phyloP scores from a whole-genome alignment of 176 grass and related monocot species.

The Bromus sterilis region DNA sequence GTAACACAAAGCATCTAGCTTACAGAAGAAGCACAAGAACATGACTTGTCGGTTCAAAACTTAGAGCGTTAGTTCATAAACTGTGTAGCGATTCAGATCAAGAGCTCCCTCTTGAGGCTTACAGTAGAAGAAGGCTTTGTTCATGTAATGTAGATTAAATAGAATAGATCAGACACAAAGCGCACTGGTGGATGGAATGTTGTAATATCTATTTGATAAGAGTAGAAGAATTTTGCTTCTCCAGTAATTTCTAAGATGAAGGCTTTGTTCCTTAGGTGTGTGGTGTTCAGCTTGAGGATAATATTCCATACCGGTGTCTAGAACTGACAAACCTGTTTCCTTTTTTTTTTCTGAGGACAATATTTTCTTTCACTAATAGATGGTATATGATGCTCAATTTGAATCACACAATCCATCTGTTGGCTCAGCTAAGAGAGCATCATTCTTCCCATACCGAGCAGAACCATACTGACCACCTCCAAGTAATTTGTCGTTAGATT shows the following conservation, averaged over 20 bases:
- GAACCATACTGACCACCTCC: no score
- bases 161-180: conserved; percentile 32
- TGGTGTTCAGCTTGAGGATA: not conserved
- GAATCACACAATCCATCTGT: not conserved
- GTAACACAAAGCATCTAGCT: conserved; percentile 42
- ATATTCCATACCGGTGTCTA: not conserved
- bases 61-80: conserved; percentile 46
- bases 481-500: no score
- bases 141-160: conserved; percentile 51
- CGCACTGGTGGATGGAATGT: not conserved
- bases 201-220: conserved; percentile 44
- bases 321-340: not conserved
- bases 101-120: conserved; percentile 34
- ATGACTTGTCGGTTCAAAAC: conserved; percentile 33
- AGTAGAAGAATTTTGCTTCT: conserved; percentile 15
- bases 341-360: not conserved
- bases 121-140: conserved; percentile 34
- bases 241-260: not conserved
- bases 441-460: no score
- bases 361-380: not conserved
- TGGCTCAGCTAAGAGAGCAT: no score
- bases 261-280: not conserved
- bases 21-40: conserved; percentile 43
- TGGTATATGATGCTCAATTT: not conserved
- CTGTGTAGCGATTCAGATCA: conserved; percentile 35